These are phyloP conservation scores for Saccharomycopsis malanga DNA, from an alignment of 805 yeast species.

Conservation along the genomic window DNA sequence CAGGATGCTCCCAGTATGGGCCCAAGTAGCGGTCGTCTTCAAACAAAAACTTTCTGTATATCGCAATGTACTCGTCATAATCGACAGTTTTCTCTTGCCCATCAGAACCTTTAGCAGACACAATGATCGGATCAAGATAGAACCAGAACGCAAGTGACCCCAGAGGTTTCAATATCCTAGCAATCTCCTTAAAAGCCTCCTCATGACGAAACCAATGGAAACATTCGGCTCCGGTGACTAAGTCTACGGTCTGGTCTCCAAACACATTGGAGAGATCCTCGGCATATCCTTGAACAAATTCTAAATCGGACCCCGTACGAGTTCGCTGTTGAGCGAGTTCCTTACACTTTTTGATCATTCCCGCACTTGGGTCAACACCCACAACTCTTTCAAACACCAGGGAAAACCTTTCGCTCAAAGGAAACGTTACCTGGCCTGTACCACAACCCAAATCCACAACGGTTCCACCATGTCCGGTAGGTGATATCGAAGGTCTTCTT, in stretches of 20 bases:
- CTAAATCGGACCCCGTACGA: neutral
- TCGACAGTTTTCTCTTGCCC: conserved; percentile 30
- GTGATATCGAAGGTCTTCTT: too few species aligned
- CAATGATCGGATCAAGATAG: conserved; percentile 60
- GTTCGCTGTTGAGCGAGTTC: conserved; percentile 5
- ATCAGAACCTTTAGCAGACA: conserved; percentile 22
- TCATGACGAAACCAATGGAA: conserved; percentile 76
- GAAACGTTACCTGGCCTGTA: conserved; percentile 64
- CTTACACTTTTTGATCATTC: conserved; percentile 41
- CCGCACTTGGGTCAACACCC: conserved; percentile 56
- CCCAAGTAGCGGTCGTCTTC: conserved; percentile 45
- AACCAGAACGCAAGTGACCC: conserved; percentile 78
- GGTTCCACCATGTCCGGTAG: conserved; percentile 27
- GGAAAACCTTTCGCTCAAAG: conserved; percentile 37
- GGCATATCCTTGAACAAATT: neutral
- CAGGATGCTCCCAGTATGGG: conserved; percentile 83
- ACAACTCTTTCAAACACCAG: conserved; percentile 40
- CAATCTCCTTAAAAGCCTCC: conserved; percentile 43
- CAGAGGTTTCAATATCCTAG: conserved; percentile 43
- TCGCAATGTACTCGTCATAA: conserved; percentile 19
- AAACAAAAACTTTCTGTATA: conserved; percentile 46
- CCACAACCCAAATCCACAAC: conserved; percentile 77
- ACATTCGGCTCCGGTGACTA: conserved; percentile 76
- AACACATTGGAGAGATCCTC: neutral
- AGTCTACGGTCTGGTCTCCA: conserved; percentile 38